phyloP scores from a whole-genome alignment of 75 land plant genomes.

The Pseudotsuga menziesii region DNA sequence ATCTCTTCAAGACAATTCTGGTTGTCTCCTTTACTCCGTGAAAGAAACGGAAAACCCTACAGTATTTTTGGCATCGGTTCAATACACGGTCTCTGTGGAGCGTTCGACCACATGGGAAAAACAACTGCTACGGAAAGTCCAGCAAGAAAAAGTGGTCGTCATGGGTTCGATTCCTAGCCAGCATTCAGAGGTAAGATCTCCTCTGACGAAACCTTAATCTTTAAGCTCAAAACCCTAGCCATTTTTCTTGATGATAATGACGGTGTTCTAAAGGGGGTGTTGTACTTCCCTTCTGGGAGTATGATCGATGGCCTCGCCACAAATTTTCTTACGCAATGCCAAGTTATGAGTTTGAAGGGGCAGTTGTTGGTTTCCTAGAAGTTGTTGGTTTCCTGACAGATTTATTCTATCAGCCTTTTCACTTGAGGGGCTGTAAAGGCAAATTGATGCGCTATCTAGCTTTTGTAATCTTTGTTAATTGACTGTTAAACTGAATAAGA shows the following conservation, averaged over 20 bases:
- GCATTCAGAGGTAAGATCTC: too few relatives aligned
- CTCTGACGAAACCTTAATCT: too few relatives aligned
- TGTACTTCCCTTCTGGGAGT: too few relatives aligned
- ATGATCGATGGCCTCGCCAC: constrained; percentile 74
- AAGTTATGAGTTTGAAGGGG: constrained; percentile 52
- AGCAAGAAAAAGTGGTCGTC: constrained; percentile 56
- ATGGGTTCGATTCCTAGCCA: constrained; percentile 42
- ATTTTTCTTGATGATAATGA: too few relatives aligned
- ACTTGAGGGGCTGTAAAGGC: too few relatives aligned
- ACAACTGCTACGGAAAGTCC: constrained; percentile 48
- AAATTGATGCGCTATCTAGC: too few relatives aligned
- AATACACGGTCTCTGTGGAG: constrained; percentile 55
- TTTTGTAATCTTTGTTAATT: too few relatives aligned
- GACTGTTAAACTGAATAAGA: too few relatives aligned
- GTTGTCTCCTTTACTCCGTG: constrained; percentile 49
- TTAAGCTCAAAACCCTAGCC: too few relatives aligned
- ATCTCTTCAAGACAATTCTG: constrained; percentile 22
- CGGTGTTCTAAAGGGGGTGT: too few relatives aligned
- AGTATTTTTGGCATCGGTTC: constrained; percentile 32
- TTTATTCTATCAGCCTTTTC: too few relatives aligned
- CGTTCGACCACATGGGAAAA: constrained; percentile 51
- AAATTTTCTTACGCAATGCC: constrained; percentile 63
- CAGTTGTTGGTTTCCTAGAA: too few relatives aligned
- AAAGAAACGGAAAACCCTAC: constrained; percentile 17
- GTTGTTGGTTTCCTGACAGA: constrained; percentile 77